Evolutionary conservation across 2,329 filamentous ascomycete genomes (phyloP), one percentile per base, ranked within the genome.

Genomic region (Ustilaginoidea virens): DNA sequence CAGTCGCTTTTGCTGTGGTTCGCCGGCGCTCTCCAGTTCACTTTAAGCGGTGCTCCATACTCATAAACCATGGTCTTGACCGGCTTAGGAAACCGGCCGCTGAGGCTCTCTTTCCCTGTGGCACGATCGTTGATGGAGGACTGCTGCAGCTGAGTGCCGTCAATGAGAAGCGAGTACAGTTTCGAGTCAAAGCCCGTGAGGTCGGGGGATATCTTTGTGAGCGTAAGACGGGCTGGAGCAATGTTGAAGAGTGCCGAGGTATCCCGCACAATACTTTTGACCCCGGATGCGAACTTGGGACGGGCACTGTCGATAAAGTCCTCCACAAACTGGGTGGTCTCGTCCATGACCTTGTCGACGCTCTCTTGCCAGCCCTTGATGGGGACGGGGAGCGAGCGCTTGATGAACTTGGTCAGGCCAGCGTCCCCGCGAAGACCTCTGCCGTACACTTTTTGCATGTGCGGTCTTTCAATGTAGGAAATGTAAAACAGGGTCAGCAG

Each of bases 371-470:
- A 81, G 39, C 79, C 76, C 44, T 80, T 75, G 23, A 98, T 69
- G 3, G 83, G 80, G 3, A 76, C 72, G 3, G 90, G 90, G 15
- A 98, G 60, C 8, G 85, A 83, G 37, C 80, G 74, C 51, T 83
- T 82, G 49, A 98, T 69, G 44, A 82, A 94, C 56, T 86, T 92
- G 34, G 86, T 87, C 22, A 98, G 65, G 28, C 90, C 90, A 8
- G 90, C 90, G 50, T 93, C 83, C 38, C 78, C 63, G 34, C 90
- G 77, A 25, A 98, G 61, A 41, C 74, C 77, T 42, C 75, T 67
- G 23, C 90, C 87, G 46, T 98, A 98, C 12, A 96, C 69, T 63
- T 93, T 96, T 51, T 93, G 81, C 86, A 98, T 96, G 52, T 98
- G 90, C 10, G 87, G 90, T 35, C 86, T 77, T 55, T 98, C 90